Evolutionary conservation across 495 filamentous ascomycete species (phyloP).

Genomic region (Aspergillus wentii): DNA sequence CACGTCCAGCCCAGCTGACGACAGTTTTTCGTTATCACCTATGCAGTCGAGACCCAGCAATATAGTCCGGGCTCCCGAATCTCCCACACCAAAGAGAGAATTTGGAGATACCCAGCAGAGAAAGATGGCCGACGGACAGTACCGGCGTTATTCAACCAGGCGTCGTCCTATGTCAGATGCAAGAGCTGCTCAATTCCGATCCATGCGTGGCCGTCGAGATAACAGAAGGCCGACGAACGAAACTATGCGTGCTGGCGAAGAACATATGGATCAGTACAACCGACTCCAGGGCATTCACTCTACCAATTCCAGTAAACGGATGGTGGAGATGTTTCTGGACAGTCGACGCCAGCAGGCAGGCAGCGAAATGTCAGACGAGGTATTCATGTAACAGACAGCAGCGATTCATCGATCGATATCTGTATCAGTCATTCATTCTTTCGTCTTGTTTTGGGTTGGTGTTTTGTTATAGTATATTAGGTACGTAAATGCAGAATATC

Average conservation of each 20-base stretch:
- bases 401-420: no score
- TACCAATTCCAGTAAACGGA: constrained; percentile 46
- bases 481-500: no score
- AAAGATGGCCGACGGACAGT: constrained; percentile 27
- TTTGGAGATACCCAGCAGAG: constrained; percentile 14
- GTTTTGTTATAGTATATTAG: no score
- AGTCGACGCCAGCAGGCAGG: constrained; percentile 45
- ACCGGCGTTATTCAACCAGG: constrained; percentile 24
- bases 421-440: neutral
- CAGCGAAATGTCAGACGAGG: constrained; percentile 13
- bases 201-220: constrained; percentile 19
- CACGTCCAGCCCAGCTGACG: neutral
- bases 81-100: constrained; percentile 25
- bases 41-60: constrained; percentile 23
- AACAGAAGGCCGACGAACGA: constrained; percentile 26
- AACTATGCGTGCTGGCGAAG: constrained; percentile 22
- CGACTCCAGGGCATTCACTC: constrained; percentile 18
- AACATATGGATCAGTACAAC: constrained; percentile 14
- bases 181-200: constrained; percentile 25
- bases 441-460: constrained; percentile 1
- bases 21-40: constrained; percentile 13
- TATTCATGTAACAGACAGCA: no score
- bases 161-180: constrained; percentile 26
- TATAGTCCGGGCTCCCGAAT: constrained; percentile 18
- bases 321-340: constrained; percentile 58